phyloP scores from a whole-genome alignment of 345 rosid species.

The Microthlaspi erraticum region DNA sequence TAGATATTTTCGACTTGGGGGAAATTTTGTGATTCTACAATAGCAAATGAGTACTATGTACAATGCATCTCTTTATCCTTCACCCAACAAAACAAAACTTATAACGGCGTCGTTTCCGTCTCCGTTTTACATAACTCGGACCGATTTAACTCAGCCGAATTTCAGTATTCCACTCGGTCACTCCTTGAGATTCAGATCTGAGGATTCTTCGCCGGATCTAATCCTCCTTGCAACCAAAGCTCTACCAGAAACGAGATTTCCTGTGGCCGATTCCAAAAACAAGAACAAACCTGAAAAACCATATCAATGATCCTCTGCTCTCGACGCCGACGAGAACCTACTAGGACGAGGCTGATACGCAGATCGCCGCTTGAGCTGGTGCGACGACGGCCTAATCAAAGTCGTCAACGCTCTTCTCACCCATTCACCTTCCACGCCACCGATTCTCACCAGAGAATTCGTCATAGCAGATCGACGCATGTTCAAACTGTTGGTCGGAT shows the following conservation, averaged over 20 bases:
- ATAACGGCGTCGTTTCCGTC: constrained; percentile 29
- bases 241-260: constrained; percentile 30
- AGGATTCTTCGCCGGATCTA: constrained; percentile 28
- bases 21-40: constrained; percentile 49
- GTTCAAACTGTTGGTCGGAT: constrained; percentile 62
- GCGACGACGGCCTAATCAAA: constrained; percentile 85
- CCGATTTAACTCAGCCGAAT: constrained; percentile 33
- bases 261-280: constrained; percentile 27
- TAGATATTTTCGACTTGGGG: constrained; percentile 27
- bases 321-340: constrained; percentile 74
- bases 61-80: constrained; percentile 48
- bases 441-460: constrained; percentile 84
- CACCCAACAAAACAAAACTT: constrained; percentile 45
- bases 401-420: constrained; percentile 84
- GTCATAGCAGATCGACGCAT: constrained; percentile 92
- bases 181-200: constrained; percentile 21
- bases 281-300: constrained; percentile 45
- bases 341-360: constrained; percentile 74
- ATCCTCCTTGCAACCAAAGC: constrained; percentile 19
- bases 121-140: constrained; percentile 42
- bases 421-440: constrained; percentile 97
- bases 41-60: constrained; percentile 52
- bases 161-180: background rate
- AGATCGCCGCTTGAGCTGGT: constrained; percentile 69
- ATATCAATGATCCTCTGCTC: constrained; percentile 47